A percentile compares a stretch with the other conserved stretches of the same genome.
phyloP scores from a whole-genome alignment of 148 eudicot genomes.

The Cornus kousa region DNA sequence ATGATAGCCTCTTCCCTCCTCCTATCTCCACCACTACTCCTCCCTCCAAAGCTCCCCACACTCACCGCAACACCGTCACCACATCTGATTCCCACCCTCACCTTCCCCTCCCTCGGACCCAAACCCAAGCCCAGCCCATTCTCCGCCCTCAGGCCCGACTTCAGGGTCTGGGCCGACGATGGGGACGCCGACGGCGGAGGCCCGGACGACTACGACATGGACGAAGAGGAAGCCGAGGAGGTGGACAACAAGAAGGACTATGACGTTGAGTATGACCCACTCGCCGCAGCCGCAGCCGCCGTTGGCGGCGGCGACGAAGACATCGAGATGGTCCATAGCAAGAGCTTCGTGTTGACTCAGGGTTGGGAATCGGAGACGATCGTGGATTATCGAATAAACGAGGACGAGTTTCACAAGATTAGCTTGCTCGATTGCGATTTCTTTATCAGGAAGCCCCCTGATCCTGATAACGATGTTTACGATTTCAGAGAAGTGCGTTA shows the following conservation, averaged over 20 bases:
- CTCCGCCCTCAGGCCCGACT: slow-evolving; percentile 30
- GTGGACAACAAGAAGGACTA: slow-evolving; percentile 80
- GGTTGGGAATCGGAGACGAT: slow-evolving; percentile 75
- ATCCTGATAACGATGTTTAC: slow-evolving; percentile 84
- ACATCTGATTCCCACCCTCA: slow-evolving; percentile 22
- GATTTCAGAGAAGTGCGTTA: slow-evolving; percentile 79
- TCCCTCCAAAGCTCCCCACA: slow-evolving; percentile 30
- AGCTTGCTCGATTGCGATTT: slow-evolving; percentile 80
- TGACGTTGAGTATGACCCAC: slow-evolving; percentile 69
- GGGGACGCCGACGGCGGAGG: slow-evolving; percentile 57
- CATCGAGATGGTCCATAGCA: slow-evolving; percentile 54
- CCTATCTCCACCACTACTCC: slow-evolving; percentile 22
- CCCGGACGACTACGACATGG: slow-evolving; percentile 66
- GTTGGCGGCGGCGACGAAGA: slow-evolving; percentile 31
- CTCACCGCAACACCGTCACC: slow-evolving; percentile 7
- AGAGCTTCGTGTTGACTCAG: slow-evolving; percentile 63
- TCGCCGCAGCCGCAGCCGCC: slow-evolving; percentile 19
- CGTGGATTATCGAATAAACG: slow-evolving; percentile 81
- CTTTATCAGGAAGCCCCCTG: slow-evolving; percentile 78
- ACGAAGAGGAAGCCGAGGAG: slow-evolving; percentile 84
- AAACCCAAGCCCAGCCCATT: slow-evolving; percentile 1
- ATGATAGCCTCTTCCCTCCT: slow-evolving; percentile 32
- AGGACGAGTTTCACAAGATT: slow-evolving; percentile 91
- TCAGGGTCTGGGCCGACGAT: slow-evolving; percentile 57
- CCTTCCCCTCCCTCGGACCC: slow-evolving; percentile 16